A percentile compares a stretch with the other conserved stretches of the same genome.
These are phyloP conservation scores for Cornus suecica DNA, from an alignment of 148 eudicot species.

Conservation along the genomic window DNA sequence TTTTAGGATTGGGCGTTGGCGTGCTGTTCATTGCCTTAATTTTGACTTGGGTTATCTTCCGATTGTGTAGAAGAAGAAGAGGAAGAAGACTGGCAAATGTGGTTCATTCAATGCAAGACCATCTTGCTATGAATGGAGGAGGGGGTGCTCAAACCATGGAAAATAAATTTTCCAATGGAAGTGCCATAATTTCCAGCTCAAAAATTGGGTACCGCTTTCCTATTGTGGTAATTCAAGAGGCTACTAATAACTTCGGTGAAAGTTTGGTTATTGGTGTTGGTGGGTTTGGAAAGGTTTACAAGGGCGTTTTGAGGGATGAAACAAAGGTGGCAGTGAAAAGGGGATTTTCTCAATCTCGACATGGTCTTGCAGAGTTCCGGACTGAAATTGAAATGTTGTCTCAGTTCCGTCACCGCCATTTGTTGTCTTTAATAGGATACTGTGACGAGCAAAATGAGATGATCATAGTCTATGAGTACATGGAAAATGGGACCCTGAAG, in stretches of 20 bases:
- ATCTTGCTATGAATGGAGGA: conserved; percentile 12
- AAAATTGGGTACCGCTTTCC: conserved; percentile 47
- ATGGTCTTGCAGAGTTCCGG: conserved; percentile 49
- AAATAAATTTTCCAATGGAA: conserved; percentile 18
- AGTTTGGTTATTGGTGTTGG: conserved; percentile 56
- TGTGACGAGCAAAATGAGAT: conserved; percentile 59
- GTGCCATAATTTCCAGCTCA: conserved; percentile 20
- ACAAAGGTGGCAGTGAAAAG: conserved; percentile 59
- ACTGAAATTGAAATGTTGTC: conserved; percentile 73
- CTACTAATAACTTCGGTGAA: conserved; percentile 56
- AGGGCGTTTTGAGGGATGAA: conserved; percentile 46
- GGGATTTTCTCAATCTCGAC: conserved; percentile 47
- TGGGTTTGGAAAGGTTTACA: conserved; percentile 72
- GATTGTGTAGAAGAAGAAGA: conserved; percentile 28
- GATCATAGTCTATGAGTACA: conserved; percentile 66
- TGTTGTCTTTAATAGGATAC: conserved; percentile 63
- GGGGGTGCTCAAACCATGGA: conserved; percentile 1
- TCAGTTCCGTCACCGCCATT: conserved; percentile 72
- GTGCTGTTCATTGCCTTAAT: conserved; percentile 16
- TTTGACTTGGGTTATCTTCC: conserved; percentile 28
- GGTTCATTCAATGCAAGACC: conserved; percentile 10
- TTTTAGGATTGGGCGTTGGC: conserved; percentile 30
- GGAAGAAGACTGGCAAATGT: conserved; percentile 28
- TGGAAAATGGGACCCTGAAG: conserved; percentile 67
- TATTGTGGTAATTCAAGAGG: conserved; percentile 44